Evolutionary conservation across 176 grass and related monocot genomes (phyloP).

Genomic region (Elymus sibiricus): DNA sequence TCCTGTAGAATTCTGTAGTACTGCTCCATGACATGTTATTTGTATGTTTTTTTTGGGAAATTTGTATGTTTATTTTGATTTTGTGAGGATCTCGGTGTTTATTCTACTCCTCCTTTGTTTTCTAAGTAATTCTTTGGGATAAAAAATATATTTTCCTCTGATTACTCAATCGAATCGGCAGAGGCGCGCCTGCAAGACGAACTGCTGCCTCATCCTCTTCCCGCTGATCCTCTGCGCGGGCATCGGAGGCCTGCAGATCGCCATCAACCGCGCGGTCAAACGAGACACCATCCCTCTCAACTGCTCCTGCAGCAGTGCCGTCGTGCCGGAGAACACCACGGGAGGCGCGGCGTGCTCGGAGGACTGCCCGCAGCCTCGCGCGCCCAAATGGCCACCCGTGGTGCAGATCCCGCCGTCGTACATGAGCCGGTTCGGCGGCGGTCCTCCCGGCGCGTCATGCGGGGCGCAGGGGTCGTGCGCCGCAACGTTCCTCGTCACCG

Average conservation of each 20-base stretch:
- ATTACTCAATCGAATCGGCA: conserved; percentile 18
- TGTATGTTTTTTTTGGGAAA: background rate
- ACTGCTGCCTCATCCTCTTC: conserved; percentile 52
- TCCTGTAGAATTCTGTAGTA: too few species aligned
- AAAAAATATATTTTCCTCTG: background rate
- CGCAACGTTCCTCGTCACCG: conserved; percentile 46
- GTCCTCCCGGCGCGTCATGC: conserved; percentile 20
- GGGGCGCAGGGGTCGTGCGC: conserved; percentile 18
- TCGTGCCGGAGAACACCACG: background rate
- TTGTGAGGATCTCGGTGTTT: too few species aligned
- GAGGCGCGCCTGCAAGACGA: conserved; percentile 55
- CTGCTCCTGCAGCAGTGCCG: conserved; percentile 16
- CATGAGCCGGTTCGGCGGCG: background rate
- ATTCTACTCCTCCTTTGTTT: background rate
- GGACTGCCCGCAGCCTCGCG: conserved; percentile 13
- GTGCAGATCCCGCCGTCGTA: conserved; percentile 16
- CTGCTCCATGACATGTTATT: too few species aligned
- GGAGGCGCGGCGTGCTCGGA: background rate
- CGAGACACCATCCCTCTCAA: background rate
- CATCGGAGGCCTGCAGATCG: conserved; percentile 30
- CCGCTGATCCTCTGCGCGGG: conserved; percentile 40
- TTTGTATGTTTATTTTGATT: background rate
- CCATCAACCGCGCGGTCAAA: background rate
- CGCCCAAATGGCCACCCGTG: conserved; percentile 27
- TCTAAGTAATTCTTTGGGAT: background rate